Percentiles rank a stretch among this genome's conserved stretches.
Evolutionary conservation across 2,329 filamentous ascomycete species (phyloP).

Genomic region (Xylariaceae sp.): DNA sequence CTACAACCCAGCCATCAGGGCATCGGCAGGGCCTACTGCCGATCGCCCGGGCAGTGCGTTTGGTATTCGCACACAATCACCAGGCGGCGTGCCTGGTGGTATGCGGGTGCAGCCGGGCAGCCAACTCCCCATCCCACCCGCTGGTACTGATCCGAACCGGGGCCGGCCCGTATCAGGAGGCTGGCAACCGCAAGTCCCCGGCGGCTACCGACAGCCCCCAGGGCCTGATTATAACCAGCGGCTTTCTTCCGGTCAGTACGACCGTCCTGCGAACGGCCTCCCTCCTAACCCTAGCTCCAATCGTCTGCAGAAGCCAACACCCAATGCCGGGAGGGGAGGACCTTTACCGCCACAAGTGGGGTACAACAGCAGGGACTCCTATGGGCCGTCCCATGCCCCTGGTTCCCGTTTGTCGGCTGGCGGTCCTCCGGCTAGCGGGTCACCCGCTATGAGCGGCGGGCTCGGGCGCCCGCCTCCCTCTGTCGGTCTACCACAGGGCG

Average conservation of each 20-base stretch:
- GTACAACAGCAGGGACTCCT: constrained; percentile 22
- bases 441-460: constrained; percentile 28
- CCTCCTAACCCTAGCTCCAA: constrained; percentile 31
- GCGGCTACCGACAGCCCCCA: constrained; percentile 34
- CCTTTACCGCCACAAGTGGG: constrained; percentile 22
- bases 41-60: constrained; percentile 49
- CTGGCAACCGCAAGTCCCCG: constrained; percentile 39
- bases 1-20: constrained; percentile 43
- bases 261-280: constrained; percentile 25
- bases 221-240: constrained; percentile 25
- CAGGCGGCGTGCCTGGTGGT: constrained; percentile 25
- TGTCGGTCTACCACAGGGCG: constrained; percentile 27
- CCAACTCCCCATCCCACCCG: constrained; percentile 39
- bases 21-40: constrained; percentile 42
- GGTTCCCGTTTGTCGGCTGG: constrained; percentile 31
- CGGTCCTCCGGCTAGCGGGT: constrained; percentile 12
- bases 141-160: constrained; percentile 36
- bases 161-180: constrained; percentile 40
- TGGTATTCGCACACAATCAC: constrained; percentile 45
- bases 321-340: constrained; percentile 27
- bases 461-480: constrained; percentile 23
- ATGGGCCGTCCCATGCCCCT: constrained; percentile 25
- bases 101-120: constrained; percentile 43
- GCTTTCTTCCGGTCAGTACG: constrained; percentile 21
- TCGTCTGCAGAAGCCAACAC: constrained; percentile 35